Evolutionary conservation across 2,329 filamentous ascomycete genomes (phyloP).

Genomic region (Helicocarpus griseus): DNA sequence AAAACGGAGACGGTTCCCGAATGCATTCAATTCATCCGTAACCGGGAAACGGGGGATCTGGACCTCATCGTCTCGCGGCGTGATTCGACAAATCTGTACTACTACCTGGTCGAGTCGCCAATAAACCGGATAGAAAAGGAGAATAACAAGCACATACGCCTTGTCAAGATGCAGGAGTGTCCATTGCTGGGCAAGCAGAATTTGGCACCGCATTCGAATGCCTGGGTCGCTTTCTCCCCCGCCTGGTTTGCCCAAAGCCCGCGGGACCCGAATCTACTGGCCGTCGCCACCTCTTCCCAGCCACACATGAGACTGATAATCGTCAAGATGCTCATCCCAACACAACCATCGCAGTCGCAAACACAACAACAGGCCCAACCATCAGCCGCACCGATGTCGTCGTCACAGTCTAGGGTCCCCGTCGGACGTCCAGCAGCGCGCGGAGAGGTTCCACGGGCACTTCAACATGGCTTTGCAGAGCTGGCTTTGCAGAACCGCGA

Average conservation of each 20-base stretch:
- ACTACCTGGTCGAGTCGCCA: constrained; percentile 32
- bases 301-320: constrained; percentile 56
- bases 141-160: background rate
- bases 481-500: constrained; percentile 47
- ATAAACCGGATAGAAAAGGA: background rate
- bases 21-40: constrained; percentile 43
- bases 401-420: too few species aligned
- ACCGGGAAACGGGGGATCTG: constrained; percentile 38
- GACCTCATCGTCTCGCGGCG: constrained; percentile 46
- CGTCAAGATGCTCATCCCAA: constrained; percentile 46
- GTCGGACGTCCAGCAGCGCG: too few species aligned
- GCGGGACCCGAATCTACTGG: constrained; percentile 44
- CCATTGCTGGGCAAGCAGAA: constrained; percentile 48
- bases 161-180: constrained; percentile 17
- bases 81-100: constrained; percentile 51
- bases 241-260: constrained; percentile 48
- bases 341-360: background rate
- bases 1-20: constrained; percentile 46
- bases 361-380: background rate
- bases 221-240: constrained; percentile 56
- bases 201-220: constrained; percentile 51
- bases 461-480: constrained; percentile 43
- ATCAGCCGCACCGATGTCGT: too few species aligned
- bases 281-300: constrained; percentile 50
- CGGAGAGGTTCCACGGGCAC: constrained; percentile 32